Evolutionary conservation across 768 basidiomycete genomes (phyloP), one percentile per base, ranked within the genome.

Genomic region (Hortiboletus campestris): DNA sequence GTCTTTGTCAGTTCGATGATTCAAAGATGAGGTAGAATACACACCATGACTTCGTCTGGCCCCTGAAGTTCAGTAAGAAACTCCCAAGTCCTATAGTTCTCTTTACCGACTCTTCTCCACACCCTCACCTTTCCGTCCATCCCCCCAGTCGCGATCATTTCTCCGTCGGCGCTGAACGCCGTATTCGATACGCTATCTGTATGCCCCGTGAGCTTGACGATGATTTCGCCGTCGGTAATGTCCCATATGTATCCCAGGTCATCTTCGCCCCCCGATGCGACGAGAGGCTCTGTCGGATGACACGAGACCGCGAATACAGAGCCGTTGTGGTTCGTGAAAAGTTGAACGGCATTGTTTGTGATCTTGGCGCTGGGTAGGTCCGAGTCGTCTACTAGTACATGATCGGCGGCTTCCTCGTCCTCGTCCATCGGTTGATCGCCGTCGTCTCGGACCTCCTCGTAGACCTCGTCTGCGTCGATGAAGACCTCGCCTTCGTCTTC

Each of bases 41-140:
- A 58, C 66, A 96, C 96, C 80, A 88, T 89, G 60, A 98, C 88
- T 77, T 99, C 97, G 73, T 97, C 94, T 9, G 93, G 91, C 2
- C 96, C 96, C 62, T 94, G 88, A 35, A 99, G 75, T 67, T 90
- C 90, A 6, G 91, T 94, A 71, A 97, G 75, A 70, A 98, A 96
- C 72, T 98, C 95, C 97, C 97, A 99, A 49, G 75, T 81, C 57
- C 77, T 82, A 74, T 85, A 89, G 57, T 86, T 74, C 43, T 86
- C 84, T 61, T 77, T 87, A 6, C 85, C 88, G 14, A 93, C 88
- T 64, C 93, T 78, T 67, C 88, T 77, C 97, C 97, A 99, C 57
- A 99, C 76, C 58, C 95, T 80, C 38, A 98, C 87, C 69, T 85
- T 87, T 10, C 97, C 97, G 65, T 99, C 97, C 97, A 99, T 98